Base-by-base conservation (phyloP, 2,329 filamentous ascomycete genomes). In the Xenosphaeropsis pyriputrescens region DNA sequence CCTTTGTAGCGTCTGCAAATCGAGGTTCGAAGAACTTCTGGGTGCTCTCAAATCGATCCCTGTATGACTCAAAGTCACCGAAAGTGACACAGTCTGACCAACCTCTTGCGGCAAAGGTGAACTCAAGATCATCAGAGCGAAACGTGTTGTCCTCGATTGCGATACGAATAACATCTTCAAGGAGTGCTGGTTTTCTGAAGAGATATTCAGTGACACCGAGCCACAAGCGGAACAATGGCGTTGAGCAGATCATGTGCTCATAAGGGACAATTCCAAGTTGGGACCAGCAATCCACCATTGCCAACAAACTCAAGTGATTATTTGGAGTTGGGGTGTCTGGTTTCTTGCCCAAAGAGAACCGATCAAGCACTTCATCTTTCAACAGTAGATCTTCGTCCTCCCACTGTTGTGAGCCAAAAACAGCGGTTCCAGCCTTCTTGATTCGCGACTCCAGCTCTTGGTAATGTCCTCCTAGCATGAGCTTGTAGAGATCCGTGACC, bases 161-260 rank as follows among this genome's bases (percentile, higher is more conserved):
- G 6, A 85, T 91, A 35, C 80, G 72, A 48, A 98, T 73, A 17
- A 82, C 81, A 54, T 91, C 85, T 36, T 93, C 80, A 12, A 98
- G 74, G 37, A 94, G 66, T 2, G 72, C 73, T 14, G 74, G 69
- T 51, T 88, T 86, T 46, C 86, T 79, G 65, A 95, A 98, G 29
- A 98, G 68, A 56, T 93, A 89, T 61, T 98, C 91, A 1, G 88
- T 89, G n/a, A 95, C 93, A 40, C 91, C 91, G 26, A 98, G 72
- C 75, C 91, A 95, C 46, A 98, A 75, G 36, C 91, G 82, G 66
- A 98, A 98, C 34, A 96, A 74, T 63, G 91, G 91, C 30, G 91
- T 98, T 38, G 86, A 94, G 64, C 91, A 98, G 48, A 98, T 93
- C 88, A 98, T 98, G 65, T 98, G 93, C 60, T 98, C 89, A 58